phyloP scores from a whole-genome alignment of 495 filamentous ascomycete genomes.

The Aspergillus sparsus region DNA sequence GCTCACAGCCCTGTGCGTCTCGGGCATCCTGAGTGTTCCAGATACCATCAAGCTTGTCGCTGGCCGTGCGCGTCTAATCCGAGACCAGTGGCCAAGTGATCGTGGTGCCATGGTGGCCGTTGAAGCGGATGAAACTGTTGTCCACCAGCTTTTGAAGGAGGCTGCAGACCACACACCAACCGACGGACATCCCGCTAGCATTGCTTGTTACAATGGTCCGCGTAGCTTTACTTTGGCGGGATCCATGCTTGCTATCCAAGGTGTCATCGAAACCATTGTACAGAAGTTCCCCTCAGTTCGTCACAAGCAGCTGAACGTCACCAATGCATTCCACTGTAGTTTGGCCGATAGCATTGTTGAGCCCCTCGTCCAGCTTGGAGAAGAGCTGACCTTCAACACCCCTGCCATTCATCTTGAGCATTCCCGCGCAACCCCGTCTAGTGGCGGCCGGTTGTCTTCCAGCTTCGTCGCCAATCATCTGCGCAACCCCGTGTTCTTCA shows the following conservation, averaged over 20 bases:
- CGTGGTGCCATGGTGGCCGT: slow-evolving; percentile 52
- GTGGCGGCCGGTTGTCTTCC: slow-evolving; percentile 42
- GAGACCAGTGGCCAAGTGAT: slow-evolving; percentile 45
- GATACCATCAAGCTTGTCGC: slow-evolving; percentile 45
- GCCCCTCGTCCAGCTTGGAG: slow-evolving; percentile 28
- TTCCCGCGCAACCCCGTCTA: slow-evolving; percentile 17
- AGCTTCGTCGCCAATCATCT: slow-evolving; percentile 46
- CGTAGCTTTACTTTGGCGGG: slow-evolving; percentile 48
- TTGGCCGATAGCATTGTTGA: slow-evolving; percentile 41
- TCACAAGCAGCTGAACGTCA: slow-evolving; percentile 45
- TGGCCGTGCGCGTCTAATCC: slow-evolving; percentile 44
- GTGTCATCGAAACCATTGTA: not conserved
- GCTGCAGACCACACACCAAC: not conserved
- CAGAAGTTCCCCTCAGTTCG: slow-evolving; percentile 25
- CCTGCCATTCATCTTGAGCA: slow-evolving; percentile 35
- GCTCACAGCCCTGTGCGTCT: slow-evolving; percentile 40
- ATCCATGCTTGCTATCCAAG: slow-evolving; percentile 33
- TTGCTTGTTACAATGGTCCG: slow-evolving; percentile 31
- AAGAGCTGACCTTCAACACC: slow-evolving; percentile 33
- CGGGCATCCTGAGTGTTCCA: slow-evolving; percentile 32
- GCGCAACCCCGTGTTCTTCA: slow-evolving; percentile 52
- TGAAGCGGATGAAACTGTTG: slow-evolving; percentile 31
- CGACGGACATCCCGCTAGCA: not conserved
- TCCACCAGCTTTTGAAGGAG: slow-evolving; percentile 22
- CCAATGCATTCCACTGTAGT: slow-evolving; percentile 53